Conservation (phyloP, 352 stramenopile species). For the Globisporangium takayamanum region DNA sequence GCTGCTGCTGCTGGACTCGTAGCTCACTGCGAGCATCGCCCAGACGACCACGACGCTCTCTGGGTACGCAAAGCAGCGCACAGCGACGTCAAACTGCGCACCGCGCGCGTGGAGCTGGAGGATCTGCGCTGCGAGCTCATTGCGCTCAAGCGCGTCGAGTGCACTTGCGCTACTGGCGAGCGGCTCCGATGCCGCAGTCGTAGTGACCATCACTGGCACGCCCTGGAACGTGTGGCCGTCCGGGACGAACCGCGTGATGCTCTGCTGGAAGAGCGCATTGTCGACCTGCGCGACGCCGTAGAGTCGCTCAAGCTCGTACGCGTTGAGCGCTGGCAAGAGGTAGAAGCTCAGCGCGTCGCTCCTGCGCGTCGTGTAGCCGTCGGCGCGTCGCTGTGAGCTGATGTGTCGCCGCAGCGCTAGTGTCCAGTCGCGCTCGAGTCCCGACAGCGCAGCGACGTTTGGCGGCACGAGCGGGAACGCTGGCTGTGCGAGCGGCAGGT, state of each 20-base stretch:
- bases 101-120: constrained; percentile 50
- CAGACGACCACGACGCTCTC: constrained; percentile 62
- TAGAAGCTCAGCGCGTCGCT: constrained; percentile 74
- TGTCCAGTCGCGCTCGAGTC: constrained; percentile 47
- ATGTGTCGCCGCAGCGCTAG: constrained; percentile 31
- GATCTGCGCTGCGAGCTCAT: constrained; percentile 50
- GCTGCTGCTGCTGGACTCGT: constrained; percentile 21
- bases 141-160: constrained; percentile 31
- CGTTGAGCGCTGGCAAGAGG: constrained; percentile 76
- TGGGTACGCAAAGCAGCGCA: constrained; percentile 75
- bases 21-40: constrained; percentile 82
- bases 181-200: background rate
- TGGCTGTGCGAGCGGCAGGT: constrained; percentile 31
- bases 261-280: constrained; percentile 81
- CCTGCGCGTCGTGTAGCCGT: constrained; percentile 61
- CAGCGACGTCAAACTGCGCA: constrained; percentile 63
- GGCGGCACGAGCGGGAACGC: constrained; percentile 25
- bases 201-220: constrained; percentile 62
- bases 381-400: constrained; percentile 27
- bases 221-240: constrained; percentile 84
- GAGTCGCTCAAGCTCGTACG: constrained; percentile 82
- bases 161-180: constrained; percentile 19
- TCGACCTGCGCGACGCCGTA: constrained; percentile 58
- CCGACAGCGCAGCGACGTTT: constrained; percentile 18
- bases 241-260: constrained; percentile 68